A percentile compares a stretch with the other conserved stretches of the same genome.
phyloP scores from a whole-genome alignment of 495 filamentous ascomycete species.

The Beverwykella pulmonaria region DNA sequence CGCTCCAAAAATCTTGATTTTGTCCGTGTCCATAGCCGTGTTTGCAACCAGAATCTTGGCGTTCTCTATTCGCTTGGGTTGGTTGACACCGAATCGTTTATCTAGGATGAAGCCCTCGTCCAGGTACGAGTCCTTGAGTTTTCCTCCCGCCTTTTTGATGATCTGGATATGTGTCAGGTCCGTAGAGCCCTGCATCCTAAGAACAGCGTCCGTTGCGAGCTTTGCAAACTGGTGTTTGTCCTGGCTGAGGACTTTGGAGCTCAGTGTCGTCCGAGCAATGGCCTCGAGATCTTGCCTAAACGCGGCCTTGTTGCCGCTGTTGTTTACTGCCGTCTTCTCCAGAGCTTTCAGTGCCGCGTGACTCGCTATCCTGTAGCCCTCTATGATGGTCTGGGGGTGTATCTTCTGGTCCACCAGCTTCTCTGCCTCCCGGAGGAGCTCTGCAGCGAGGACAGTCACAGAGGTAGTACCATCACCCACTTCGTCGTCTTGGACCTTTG shows the following conservation, averaged over 20 bases:
- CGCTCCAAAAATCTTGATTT: constrained; percentile 99
- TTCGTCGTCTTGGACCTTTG: constrained; percentile 98
- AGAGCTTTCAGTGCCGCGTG: constrained; percentile 82
- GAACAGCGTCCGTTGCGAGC: constrained; percentile 88
- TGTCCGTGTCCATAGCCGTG: constrained; percentile 99
- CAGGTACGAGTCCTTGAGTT: constrained; percentile 93
- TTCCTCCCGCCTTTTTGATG: constrained; percentile 98
- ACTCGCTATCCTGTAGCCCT: constrained; percentile 96
- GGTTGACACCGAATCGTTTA: constrained; percentile 98
- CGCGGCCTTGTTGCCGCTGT: constrained; percentile 75
- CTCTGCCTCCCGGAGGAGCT: constrained; percentile 94
- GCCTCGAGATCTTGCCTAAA: constrained; percentile 88
- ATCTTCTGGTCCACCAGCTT: constrained; percentile 96
- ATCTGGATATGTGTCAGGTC: constrained; percentile 98
- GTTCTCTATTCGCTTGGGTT: constrained; percentile 95
- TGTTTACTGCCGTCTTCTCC: constrained; percentile 81
- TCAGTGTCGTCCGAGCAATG: constrained; percentile 94
- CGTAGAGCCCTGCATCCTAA: constrained; percentile 86
- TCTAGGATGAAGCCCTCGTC: constrained; percentile 98
- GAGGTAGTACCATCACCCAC: constrained; percentile 94
- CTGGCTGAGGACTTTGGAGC: constrained; percentile 94
- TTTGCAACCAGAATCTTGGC: constrained; percentile 97
- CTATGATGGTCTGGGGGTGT: constrained; percentile 98
- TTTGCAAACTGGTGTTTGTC: constrained; percentile 90
- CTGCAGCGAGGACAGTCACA: constrained; percentile 90